A percentile compares a stretch with the other conserved stretches of the same genome.
phyloP scores from a whole-genome alignment of 1,139 yeast species.

The Pichia sp. region DNA sequence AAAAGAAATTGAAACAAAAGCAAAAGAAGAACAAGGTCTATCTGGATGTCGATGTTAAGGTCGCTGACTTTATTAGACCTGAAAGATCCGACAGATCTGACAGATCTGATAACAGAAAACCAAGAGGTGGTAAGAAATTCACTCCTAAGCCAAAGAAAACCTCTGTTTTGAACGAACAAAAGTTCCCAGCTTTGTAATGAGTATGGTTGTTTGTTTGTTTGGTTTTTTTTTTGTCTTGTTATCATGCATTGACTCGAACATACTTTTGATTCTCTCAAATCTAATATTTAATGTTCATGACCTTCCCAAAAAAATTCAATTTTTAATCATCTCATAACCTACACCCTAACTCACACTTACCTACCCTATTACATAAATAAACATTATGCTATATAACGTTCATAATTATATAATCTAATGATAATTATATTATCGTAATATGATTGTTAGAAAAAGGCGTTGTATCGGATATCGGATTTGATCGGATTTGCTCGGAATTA shows the following conservation, averaged over 20 bases:
- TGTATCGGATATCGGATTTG: background rate
- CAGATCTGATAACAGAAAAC: constrained; percentile 20
- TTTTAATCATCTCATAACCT: no score
- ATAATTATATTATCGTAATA: background rate
- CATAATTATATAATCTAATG: background rate
- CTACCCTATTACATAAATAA: no score
- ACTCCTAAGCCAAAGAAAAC: constrained; percentile 23
- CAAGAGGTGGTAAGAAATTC: constrained; percentile 13
- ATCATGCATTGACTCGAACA: no score
- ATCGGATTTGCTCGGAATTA: background rate
- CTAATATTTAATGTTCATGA: background rate
- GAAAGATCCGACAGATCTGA: constrained; percentile 17
- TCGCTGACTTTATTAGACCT: constrained; percentile 39
- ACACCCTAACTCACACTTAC: no score
- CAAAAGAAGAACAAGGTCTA: constrained; percentile 61
- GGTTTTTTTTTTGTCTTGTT: no score
- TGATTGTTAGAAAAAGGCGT: no score
- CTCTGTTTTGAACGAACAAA: constrained; percentile 38
- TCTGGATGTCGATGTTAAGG: constrained; percentile 60
- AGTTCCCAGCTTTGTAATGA: constrained; percentile 51
- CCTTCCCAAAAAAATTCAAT: no score
- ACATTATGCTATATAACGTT: background rate
- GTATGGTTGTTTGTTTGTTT: no score
- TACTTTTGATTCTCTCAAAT: background rate
- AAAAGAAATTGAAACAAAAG: constrained; percentile 57